phyloP scores from a whole-genome alignment of 1,139 yeast species.

The Protomyces gravidus region DNA sequence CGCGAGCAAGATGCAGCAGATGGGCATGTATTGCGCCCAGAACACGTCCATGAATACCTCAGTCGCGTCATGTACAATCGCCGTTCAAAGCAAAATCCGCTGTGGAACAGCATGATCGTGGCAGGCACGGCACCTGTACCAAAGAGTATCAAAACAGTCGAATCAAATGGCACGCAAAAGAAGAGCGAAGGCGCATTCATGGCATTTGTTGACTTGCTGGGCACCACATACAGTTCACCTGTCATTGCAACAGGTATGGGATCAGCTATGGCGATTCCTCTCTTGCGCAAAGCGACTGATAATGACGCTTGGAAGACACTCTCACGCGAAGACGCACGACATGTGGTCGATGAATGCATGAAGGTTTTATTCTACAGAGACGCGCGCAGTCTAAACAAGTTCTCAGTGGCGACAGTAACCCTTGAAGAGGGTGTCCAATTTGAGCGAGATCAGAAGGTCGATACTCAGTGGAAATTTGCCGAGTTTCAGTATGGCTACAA shows the following conservation, averaged over 20 bases:
- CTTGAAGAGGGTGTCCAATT: conserved; percentile 59
- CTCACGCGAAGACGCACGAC: conserved; percentile 68
- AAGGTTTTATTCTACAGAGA: conserved; percentile 93
- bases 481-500: conserved; percentile 74
- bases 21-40: conserved; percentile 72
- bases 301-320: conserved; percentile 70
- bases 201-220: conserved; percentile 82
- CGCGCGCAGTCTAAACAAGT: conserved; percentile 86
- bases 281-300: conserved; percentile 77
- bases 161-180: conserved; percentile 19
- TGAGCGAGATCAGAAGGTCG: conserved; percentile 63
- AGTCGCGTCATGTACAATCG: conserved; percentile 79
- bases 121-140: conserved; percentile 53
- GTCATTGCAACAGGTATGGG: conserved; percentile 96
- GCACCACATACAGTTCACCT: conserved; percentile 85
- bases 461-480: conserved; percentile 93
- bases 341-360: conserved; percentile 78
- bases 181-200: conserved; percentile 51
- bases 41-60: conserved; percentile 82
- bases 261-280: conserved; percentile 86
- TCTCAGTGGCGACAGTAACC: conserved; percentile 69
- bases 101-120: conserved; percentile 91
- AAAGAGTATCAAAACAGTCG: conserved; percentile 1
- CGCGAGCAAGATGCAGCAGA: conserved; percentile 79
- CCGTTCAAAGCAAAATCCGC: conserved; percentile 88